Conservation (phyloP, 495 filamentous ascomycete species). For the Penicillium parvum region DNA sequence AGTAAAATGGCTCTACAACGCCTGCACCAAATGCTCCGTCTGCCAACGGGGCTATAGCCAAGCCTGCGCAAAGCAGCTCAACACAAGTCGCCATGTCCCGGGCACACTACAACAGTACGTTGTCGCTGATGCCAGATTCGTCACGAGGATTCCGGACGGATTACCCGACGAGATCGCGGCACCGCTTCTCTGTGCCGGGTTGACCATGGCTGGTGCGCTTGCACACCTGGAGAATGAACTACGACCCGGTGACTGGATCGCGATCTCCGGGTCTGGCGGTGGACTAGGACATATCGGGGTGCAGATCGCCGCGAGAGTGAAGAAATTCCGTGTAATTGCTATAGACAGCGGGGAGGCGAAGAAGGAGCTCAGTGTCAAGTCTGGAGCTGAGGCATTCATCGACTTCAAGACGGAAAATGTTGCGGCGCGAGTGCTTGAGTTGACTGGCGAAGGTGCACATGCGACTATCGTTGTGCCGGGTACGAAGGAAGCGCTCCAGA, state of each 20-base stretch:
- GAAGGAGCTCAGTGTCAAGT: slow-evolving; percentile 23
- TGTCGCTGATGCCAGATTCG: slow-evolving; percentile 26
- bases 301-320: slow-evolving; percentile 28
- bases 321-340: slow-evolving; percentile 29
- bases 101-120: slow-evolving; percentile 40
- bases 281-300: slow-evolving; percentile 37
- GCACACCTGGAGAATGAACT: slow-evolving; percentile 21
- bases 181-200: slow-evolving; percentile 33
- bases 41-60: slow-evolving; percentile 24
- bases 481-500: slow-evolving; percentile 21
- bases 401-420: slow-evolving; percentile 31
- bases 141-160: slow-evolving; percentile 25
- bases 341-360: slow-evolving; percentile 31
- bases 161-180: slow-evolving; percentile 27
- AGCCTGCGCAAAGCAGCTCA: slow-evolving; percentile 31
- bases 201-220: slow-evolving; percentile 29
- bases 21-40: slow-evolving; percentile 35
- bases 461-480: slow-evolving; percentile 29
- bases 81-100: slow-evolving; percentile 31
- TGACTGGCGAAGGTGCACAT: slow-evolving; percentile 31
- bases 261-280: slow-evolving; percentile 32
- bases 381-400: slow-evolving; percentile 28
- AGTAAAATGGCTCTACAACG: slow-evolving; percentile 37
- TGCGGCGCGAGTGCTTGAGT: slow-evolving; percentile 17
- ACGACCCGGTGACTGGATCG: slow-evolving; percentile 27